Evolutionary conservation across 208 protist species (phyloP).

Genomic region (Trypanosoma brucei): DNA sequence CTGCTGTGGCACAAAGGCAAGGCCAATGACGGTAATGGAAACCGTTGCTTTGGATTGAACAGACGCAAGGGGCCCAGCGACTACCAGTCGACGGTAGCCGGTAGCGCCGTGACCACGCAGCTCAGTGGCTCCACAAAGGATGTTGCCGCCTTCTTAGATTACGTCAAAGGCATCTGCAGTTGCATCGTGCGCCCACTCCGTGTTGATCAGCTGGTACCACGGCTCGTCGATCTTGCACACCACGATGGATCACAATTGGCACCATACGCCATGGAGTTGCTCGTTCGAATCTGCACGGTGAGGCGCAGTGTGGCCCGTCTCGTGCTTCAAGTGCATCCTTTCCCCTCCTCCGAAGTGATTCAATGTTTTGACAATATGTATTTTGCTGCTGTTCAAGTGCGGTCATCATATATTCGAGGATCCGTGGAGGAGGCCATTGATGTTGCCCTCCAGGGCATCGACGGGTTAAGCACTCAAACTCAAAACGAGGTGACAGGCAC

Average conservation of each 20-base stretch:
- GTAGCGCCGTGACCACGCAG: constrained; percentile 2
- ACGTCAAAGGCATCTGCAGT: constrained; percentile 35
- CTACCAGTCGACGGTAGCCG: constrained; percentile 5
- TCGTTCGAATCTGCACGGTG: constrained; percentile 62
- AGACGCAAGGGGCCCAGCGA: neutral
- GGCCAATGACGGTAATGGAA: neutral
- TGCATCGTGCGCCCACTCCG: constrained; percentile 33
- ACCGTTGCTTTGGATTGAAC: neutral
- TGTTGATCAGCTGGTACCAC: constrained; percentile 45
- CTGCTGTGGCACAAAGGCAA: neutral
- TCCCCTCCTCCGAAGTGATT: constrained; percentile 51
- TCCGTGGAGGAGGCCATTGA: constrained; percentile 26
- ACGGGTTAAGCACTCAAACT: neutral
- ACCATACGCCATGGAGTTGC: constrained; percentile 54
- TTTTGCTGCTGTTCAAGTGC: constrained; percentile 41
- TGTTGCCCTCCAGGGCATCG: constrained; percentile 27
- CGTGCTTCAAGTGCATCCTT: constrained; percentile 62
- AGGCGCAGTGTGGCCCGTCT: constrained; percentile 51
- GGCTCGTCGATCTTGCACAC: constrained; percentile 56
- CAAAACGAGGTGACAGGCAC: neutral
- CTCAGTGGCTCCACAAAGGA: neutral
- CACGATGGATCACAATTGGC: constrained; percentile 50
- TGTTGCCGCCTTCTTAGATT: constrained; percentile 27
- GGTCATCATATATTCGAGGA: constrained; percentile 18
- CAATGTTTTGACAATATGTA: constrained; percentile 60